A percentile compares a stretch with the other conserved stretches of the same genome.
These are phyloP conservation scores for Fusarium fujikuroi DNA, from an alignment of 2,329 filamentous ascomycete genomes.

Conservation along the genomic window DNA sequence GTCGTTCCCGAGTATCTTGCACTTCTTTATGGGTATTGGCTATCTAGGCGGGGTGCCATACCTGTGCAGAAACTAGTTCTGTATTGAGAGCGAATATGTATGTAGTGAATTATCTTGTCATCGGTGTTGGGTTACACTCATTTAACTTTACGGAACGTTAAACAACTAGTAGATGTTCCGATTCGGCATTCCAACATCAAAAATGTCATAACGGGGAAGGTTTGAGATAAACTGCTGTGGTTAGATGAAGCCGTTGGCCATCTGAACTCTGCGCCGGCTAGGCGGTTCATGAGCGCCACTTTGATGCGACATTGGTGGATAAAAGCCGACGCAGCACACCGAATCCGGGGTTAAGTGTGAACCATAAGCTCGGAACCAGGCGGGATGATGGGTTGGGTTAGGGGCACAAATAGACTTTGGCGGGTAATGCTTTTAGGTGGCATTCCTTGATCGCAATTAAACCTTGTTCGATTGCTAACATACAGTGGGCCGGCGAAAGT, in stretches of 20 bases:
- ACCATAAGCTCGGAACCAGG: neutral
- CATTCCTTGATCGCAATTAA: neutral
- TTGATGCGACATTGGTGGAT: neutral
- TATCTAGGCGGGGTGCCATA: neutral
- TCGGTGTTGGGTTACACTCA: neutral
- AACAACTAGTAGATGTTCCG: rapidly evolving
- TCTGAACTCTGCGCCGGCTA: neutral
- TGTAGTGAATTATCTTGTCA: too few relatives aligned
- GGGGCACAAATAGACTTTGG: neutral
- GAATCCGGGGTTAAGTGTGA: neutral
- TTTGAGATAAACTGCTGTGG: neutral
- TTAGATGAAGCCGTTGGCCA: neutral
- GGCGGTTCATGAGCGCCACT: neutral
- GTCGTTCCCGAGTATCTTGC: neutral
- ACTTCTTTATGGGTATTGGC: neutral
- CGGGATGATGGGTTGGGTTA: neutral
- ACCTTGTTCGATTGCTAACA: neutral
- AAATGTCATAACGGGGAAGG: too few relatives aligned
- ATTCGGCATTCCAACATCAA: too few relatives aligned
- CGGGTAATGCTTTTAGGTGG: neutral
- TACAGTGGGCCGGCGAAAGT: too few relatives aligned
- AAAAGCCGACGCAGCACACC: neutral
- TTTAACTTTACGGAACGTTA: neutral
- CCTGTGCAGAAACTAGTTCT: neutral
- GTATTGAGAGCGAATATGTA: rapidly evolving